phyloP scores from a whole-genome alignment of 2,329 filamentous ascomycete genomes.

The Calonectria pteridis region DNA sequence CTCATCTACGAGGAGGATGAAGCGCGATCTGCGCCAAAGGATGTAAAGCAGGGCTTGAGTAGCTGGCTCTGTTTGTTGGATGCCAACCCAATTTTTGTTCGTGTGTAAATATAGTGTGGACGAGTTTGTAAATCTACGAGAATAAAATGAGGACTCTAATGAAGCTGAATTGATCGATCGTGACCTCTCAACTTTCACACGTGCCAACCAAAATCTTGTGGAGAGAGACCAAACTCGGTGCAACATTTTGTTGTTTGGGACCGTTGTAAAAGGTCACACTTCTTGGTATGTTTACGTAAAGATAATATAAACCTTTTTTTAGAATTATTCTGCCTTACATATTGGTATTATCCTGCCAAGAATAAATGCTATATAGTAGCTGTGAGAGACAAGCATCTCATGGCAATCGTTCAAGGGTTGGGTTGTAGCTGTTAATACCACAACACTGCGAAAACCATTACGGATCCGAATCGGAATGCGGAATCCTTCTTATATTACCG shows the following conservation, averaged over 20 bases:
- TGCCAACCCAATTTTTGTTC: neutral
- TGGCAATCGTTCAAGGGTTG: too few relatives aligned
- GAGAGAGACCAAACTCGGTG: too few relatives aligned
- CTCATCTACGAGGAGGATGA: slow-evolving; percentile 21
- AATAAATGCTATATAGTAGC: too few relatives aligned
- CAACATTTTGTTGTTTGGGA: too few relatives aligned
- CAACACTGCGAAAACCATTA: neutral
- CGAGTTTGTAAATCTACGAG: slow-evolving; percentile 1
- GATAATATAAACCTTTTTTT: too few relatives aligned
- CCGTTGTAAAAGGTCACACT: neutral
- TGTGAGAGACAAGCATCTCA: too few relatives aligned
- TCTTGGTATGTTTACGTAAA: too few relatives aligned
- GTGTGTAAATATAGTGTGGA: slow-evolving; percentile 19
- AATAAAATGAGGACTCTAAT: neutral
- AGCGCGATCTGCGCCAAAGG: slow-evolving; percentile 17
- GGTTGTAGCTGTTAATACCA: neutral
- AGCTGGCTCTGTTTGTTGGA: neutral
- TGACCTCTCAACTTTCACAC: neutral
- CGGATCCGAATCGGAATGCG: neutral
- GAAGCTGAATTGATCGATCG: too few relatives aligned
- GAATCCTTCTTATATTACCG: neutral
- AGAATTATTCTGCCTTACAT: too few relatives aligned
- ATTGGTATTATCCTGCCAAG: too few relatives aligned
- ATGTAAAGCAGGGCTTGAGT: neutral
- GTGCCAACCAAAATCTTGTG: neutral